Base-by-base conservation (phyloP, 192 early-diverging fungal species). In the Backusella sp. region DNA sequence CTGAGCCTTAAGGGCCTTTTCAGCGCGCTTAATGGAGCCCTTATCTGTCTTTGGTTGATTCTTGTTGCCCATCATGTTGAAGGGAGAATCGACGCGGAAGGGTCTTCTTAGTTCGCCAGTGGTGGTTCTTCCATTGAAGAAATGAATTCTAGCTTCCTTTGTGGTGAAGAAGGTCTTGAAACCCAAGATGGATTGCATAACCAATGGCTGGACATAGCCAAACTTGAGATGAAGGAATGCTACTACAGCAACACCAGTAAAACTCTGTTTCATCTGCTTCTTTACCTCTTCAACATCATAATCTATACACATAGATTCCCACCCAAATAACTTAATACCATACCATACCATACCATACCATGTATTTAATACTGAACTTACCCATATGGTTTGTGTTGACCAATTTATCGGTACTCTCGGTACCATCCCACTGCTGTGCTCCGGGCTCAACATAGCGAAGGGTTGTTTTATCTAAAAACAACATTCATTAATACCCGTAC, bases 211-310 rank as follows among this genome's bases (percentile, higher is more conserved):
- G 62, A 94, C 87, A 75, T 94, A 95, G 21, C 92, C 90, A 80
- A 89, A 96, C 82, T 96, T 90, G 85, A 92, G 92, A 84, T 98
- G 91, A 84, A 96, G 90, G 68, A 93, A 90, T 32, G 81, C 83
- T 70, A 98, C 90, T 37, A 96, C 85, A 12, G 81, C 91, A 41
- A 92, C 56, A 26, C 91, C 89, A 17, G 92, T 87, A 42, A 92
- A 71, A 11, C 91, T 85, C 74, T 91, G 90, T 74, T 91, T 94
- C 72, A 93, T 75, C 37, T 85, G 76, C 80, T 93, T 91, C 68
- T 89, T 85, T 59, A 89, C 77, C 74, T 93, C 90, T n/a, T 74
- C 81, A 35, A 91, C 75, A 82, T 98, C 96, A 82, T 96, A 94
- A 36, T 94, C 92, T 71, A 82, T 71, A 82, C 4, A 30, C 3